A percentile compares a stretch with the other conserved stretches of the same genome.
These are phyloP conservation scores for Pseudohalonectria lignicola DNA, from an alignment of 2,329 filamentous ascomycete genomes.

Conservation along the genomic window DNA sequence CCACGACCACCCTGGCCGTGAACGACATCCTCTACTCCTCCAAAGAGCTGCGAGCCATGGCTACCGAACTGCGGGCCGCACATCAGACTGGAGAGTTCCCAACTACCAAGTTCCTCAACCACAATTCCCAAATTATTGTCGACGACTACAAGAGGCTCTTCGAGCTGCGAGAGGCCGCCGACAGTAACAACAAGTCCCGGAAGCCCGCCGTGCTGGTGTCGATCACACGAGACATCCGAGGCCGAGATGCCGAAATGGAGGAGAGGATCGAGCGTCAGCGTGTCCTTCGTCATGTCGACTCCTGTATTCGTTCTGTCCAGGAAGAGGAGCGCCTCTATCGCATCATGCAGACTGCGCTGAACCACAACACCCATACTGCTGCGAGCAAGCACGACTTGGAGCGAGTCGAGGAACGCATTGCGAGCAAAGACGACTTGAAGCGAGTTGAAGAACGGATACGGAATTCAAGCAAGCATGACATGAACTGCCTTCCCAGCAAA, in stretches of 20 bases:
- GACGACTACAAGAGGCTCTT: conserved; percentile 1
- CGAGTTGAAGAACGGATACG: neutral
- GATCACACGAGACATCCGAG: conserved; percentile 1
- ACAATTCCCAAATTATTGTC: conserved; percentile 1
- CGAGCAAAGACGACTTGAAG: neutral
- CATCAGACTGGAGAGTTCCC: conserved; percentile 2
- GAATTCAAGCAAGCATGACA: neutral
- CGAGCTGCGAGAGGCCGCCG: neutral
- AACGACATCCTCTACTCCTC: conserved; percentile 2
- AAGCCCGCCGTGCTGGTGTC: neutral
- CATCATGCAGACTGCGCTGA: conserved; percentile 2
- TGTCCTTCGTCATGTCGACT: neutral
- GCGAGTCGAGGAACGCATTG: neutral
- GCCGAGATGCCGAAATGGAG: conserved; percentile 1
- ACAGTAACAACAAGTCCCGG: neutral
- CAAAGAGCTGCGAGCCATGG: conserved; percentile 2
- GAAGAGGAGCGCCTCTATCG: conserved; percentile 1
- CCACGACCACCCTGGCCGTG: neutral
- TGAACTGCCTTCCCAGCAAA: too few relatives aligned
- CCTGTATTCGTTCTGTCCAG: conserved; percentile 1
- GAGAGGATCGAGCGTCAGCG: conserved; percentile 1
- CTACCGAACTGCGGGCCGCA: neutral
- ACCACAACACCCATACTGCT: conserved; percentile 1
- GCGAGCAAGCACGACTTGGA: neutral
- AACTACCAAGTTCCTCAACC: conserved; percentile 1